phyloP scores from a whole-genome alignment of 31 red algal species.

The Porphyra umbilicalis region DNA sequence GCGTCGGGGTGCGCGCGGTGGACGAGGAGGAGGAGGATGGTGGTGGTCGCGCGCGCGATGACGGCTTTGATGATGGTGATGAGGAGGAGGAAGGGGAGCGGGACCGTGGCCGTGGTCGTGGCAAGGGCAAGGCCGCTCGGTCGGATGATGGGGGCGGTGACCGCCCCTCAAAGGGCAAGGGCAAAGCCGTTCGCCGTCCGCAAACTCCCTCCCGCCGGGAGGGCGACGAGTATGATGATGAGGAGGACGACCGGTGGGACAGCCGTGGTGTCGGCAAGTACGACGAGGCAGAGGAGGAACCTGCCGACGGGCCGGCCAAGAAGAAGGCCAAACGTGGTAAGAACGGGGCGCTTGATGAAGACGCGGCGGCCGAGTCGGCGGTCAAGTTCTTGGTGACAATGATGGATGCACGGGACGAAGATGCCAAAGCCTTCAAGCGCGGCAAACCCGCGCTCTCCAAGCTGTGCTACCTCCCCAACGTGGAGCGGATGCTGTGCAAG shows the following conservation, averaged over 20 bases:
- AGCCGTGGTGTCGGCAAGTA: neutral
- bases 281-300: conserved; percentile 9
- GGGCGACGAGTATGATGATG: neutral
- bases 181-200: neutral
- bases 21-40: neutral
- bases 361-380: conserved; percentile 1
- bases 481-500: conserved; percentile 59
- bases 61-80: conserved; percentile 2
- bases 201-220: neutral
- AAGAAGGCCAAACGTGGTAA: conserved; percentile 17
- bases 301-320: conserved; percentile 9
- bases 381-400: conserved; percentile 55
- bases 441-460: conserved; percentile 65
- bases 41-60: neutral
- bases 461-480: conserved; percentile 57
- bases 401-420: conserved; percentile 67
- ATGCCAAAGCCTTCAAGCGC: conserved; percentile 32
- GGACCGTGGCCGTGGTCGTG: neutral
- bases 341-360: conserved; percentile 10
- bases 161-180: neutral
- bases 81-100: conserved; percentile 11
- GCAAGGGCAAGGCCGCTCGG: neutral
- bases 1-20: neutral
- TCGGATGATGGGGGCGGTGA: neutral
- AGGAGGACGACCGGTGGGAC: neutral